phyloP scores from a whole-genome alignment of 306 rosid genomes.

The Benincasa hispida region DNA sequence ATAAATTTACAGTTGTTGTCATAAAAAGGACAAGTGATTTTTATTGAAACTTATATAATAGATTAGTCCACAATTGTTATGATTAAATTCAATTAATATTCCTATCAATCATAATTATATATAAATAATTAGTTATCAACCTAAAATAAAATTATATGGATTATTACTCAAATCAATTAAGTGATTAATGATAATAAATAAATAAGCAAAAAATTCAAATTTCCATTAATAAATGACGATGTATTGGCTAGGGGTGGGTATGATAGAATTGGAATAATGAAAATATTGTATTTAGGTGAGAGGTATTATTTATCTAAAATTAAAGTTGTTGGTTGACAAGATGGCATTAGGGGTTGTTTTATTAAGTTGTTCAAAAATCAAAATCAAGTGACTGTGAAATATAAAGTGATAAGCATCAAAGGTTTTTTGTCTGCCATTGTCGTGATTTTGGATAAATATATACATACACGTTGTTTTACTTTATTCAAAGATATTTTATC shows the following conservation, averaged over 20 bases:
- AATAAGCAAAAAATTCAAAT: background rate
- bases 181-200: background rate
- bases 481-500: background rate
- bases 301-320: background rate
- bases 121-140: background rate
- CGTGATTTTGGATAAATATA: background rate
- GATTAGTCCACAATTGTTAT: too few relatives aligned
- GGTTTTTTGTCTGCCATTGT: background rate
- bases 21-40: too few relatives aligned
- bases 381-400: background rate
- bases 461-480: background rate
- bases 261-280: background rate
- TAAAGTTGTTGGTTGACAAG: background rate
- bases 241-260: background rate
- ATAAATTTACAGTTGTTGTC: too few relatives aligned
- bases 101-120: background rate
- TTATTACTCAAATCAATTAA: background rate
- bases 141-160: background rate
- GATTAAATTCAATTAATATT: too few relatives aligned
- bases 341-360: background rate
- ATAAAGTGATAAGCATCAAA: background rate
- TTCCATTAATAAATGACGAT: background rate
- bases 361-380: background rate
- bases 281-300: background rate
- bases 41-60: too few relatives aligned